A percentile compares a stretch with the other conserved stretches of the same genome.
These are phyloP conservation scores for Globisporangium emineosum DNA, from an alignment of 352 stramenopile species.

Conservation along the genomic window DNA sequence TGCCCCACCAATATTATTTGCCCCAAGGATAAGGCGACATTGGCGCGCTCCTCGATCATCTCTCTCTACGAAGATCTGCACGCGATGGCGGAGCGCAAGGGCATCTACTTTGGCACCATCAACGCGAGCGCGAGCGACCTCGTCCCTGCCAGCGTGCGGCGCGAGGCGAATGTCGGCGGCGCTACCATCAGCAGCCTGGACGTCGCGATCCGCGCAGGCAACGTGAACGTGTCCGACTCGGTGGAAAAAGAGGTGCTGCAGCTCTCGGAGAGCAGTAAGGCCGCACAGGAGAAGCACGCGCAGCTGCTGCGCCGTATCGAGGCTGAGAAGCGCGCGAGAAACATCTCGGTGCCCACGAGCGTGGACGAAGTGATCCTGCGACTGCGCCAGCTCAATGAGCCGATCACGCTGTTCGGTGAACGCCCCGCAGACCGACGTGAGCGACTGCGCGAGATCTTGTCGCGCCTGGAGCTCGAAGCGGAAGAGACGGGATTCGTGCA, in stretches of 20 bases:
- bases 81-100: constrained; percentile 64
- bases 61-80: background rate
- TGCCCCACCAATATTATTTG: constrained; percentile 1
- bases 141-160: constrained; percentile 40
- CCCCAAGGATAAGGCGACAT: background rate
- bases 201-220: constrained; percentile 68
- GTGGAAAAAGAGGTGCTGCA: constrained; percentile 81
- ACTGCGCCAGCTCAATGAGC: constrained; percentile 89
- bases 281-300: constrained; percentile 86
- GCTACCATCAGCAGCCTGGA: constrained; percentile 40
- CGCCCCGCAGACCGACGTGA: constrained; percentile 92
- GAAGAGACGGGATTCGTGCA: constrained; percentile 66
- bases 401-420: constrained; percentile 96
- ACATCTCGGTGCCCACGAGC: constrained; percentile 92
- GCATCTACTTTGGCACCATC: constrained; percentile 85
- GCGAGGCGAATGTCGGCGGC: constrained; percentile 9
- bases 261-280: constrained; percentile 79
- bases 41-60: background rate
- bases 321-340: constrained; percentile 86
- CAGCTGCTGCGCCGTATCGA: constrained; percentile 87
- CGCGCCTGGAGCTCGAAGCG: constrained; percentile 65
- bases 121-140: constrained; percentile 29
- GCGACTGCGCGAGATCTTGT: constrained; percentile 90
- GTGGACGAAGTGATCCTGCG: constrained; percentile 88
- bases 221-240: constrained; percentile 77